Evolutionary conservation across 768 basidiomycete genomes (phyloP).

Genomic region (Tricholoma terreum): DNA sequence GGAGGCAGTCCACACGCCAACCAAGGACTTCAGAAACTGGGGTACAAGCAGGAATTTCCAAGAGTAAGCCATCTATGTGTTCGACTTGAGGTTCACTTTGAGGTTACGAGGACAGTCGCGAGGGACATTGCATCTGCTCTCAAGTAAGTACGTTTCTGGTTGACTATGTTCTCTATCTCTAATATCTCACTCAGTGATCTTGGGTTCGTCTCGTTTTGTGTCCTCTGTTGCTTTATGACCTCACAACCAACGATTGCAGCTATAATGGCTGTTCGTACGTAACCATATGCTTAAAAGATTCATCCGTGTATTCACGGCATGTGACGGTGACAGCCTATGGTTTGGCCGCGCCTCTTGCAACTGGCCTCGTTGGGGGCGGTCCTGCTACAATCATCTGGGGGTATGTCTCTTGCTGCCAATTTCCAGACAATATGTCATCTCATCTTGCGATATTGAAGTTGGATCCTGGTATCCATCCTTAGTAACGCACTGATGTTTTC

Average conservation of each 20-base stretch:
- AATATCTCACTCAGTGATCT: slow-evolving; percentile 36
- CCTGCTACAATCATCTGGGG: slow-evolving; percentile 60
- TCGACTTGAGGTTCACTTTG: background rate
- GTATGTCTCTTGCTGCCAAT: slow-evolving; percentile 23
- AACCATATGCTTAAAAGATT: too few relatives aligned
- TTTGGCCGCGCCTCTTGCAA: slow-evolving; percentile 54
- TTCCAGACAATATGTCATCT: background rate
- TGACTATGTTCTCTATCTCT: background rate
- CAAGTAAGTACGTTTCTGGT: slow-evolving; percentile 43
- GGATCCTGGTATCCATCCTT: slow-evolving; percentile 48
- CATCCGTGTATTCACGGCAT: too few relatives aligned
- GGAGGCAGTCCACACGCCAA: too few relatives aligned
- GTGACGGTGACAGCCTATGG: slow-evolving; percentile 42
- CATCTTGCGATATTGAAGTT: slow-evolving; percentile 28
- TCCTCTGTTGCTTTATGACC: slow-evolving; percentile 5
- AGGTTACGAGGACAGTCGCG: slow-evolving; percentile 34
- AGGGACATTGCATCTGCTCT: slow-evolving; percentile 49
- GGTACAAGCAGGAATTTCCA: slow-evolving; percentile 54
- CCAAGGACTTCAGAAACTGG: slow-evolving; percentile 45
- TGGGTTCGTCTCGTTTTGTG: slow-evolving; percentile 33
- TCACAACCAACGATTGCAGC: slow-evolving; percentile 28
- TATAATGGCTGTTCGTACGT: slow-evolving; percentile 62
- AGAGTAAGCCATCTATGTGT: slow-evolving; percentile 30
- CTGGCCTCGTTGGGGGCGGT: slow-evolving; percentile 51
- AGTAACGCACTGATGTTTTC: slow-evolving; percentile 50